Evolutionary conservation across 805 yeast species (phyloP).

Genomic region (Wickerhamomyces chambardii): DNA sequence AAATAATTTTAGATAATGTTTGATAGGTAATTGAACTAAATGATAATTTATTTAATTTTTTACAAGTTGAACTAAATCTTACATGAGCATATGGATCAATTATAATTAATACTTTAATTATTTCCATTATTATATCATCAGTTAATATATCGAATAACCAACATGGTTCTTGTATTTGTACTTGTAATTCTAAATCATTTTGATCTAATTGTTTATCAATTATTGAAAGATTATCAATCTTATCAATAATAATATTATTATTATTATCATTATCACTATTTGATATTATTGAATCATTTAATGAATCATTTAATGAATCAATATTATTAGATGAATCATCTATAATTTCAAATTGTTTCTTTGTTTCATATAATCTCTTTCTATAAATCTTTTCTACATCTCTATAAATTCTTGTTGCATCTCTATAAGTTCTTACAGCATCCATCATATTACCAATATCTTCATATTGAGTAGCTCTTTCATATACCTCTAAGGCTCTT

Average conservation of each 20-base stretch:
- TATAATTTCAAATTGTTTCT: slow-evolving; percentile 13
- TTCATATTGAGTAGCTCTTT: background rate
- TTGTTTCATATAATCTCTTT: slow-evolving; percentile 37
- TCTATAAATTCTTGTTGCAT: slow-evolving; percentile 17
- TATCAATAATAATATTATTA: slow-evolving; percentile 4
- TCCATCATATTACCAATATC: background rate
- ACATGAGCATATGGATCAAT: slow-evolving; percentile 59
- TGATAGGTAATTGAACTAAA: slow-evolving; percentile 45
- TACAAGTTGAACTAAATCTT: slow-evolving; percentile 49
- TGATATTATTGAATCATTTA: slow-evolving; percentile 4
- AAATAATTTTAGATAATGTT: slow-evolving; percentile 37
- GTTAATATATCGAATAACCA: slow-evolving; percentile 37
- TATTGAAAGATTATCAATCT: slow-evolving; percentile 14
- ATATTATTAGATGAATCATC: too few relatives aligned
- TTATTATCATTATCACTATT: background rate
- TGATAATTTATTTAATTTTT: slow-evolving; percentile 46
- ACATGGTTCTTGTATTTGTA: slow-evolving; percentile 23
- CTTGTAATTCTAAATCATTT: too few relatives aligned
- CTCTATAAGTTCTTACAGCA: background rate
- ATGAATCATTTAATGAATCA: slow-evolving; percentile 1
- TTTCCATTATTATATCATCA: slow-evolving; percentile 44
- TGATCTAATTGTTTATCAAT: too few relatives aligned
- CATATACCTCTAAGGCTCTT: background rate
- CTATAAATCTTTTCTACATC: slow-evolving; percentile 66
- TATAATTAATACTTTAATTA: slow-evolving; percentile 37